Conservation (phyloP, 2,329 filamentous ascomycete genomes). For the Botrytis sinoallii region DNA sequence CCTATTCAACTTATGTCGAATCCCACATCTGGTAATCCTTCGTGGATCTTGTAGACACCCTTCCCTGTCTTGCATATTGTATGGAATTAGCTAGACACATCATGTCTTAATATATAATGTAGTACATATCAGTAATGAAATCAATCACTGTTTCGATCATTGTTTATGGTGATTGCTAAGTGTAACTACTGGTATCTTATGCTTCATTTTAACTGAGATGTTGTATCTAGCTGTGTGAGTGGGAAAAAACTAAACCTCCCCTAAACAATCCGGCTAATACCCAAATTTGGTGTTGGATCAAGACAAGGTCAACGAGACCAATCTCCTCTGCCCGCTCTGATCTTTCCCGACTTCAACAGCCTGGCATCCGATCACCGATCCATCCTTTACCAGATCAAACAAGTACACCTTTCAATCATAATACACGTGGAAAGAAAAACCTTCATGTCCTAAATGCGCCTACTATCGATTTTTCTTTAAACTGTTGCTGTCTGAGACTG, state of each 20-base stretch:
- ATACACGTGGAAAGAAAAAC: conserved; percentile 8
- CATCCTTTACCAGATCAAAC: conserved; percentile 3
- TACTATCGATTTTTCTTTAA: conserved; percentile 7
- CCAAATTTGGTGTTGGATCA: neutral
- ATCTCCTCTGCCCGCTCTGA: neutral
- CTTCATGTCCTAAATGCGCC: conserved; percentile 10
- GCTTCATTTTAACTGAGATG: neutral
- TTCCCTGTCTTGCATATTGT: neutral
- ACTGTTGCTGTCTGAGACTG: conserved; percentile 30
- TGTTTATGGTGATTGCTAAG: neutral
- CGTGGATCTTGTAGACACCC: neutral
- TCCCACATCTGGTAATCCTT: neutral
- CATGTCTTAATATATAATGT: neutral
- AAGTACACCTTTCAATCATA: conserved; percentile 11
- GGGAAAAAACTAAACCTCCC: neutral
- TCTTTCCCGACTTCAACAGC: neutral
- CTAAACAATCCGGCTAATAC: neutral
- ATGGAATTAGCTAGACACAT: neutral
- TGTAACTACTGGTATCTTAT: neutral
- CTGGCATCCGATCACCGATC: neutral
- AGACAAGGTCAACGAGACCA: neutral
- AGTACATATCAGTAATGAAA: neutral
- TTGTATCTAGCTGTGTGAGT: neutral
- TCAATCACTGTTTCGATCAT: neutral
- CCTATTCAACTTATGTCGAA: neutral